Base-by-base conservation (phyloP, 2,329 filamentous ascomycete species). In the Hypomyces perniciosus region DNA sequence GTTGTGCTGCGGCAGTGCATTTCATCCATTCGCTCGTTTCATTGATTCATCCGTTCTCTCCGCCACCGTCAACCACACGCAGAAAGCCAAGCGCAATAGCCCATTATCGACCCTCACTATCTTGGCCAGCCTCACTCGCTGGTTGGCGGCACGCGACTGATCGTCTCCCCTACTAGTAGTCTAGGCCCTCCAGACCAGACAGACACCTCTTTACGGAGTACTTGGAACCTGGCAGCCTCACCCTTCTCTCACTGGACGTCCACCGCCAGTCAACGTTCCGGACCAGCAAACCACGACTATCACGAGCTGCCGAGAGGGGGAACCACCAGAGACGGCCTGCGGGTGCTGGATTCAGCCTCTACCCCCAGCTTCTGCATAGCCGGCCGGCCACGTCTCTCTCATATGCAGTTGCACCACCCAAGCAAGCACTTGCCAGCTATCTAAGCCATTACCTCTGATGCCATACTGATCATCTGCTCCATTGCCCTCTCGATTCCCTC, bases 121-220 rank as follows among this genome's bases (percentile, higher is more conserved):
- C 40, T 41, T 41, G n/a, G 29, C 38, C 9, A 12, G 28, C 12
- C 40, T 41, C 30, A 27, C 26, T 30, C 29, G 42, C 34, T 40
- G 50, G 45, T 44, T 45, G 43, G 43, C 51, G 46, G 51, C 51
- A 53, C 51, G 51, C 51, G 51, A 53, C 51, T 48, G 51, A 53
- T 42, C 45, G 34, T 35, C 39, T 20, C 20, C 20, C 20, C 20
- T 20, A 20, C 20, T 20, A 20, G 20, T 20, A 20, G 27, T 27
- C 28, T 45, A 48, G 41, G 40, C 50, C 35, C n/a, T 40, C 37
- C 38, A 39, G 35, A n/a, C 20, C 40, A 43, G 50, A 34, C 43
- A 38, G 38, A 48, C 45, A 28, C 37, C 50, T 45, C 50, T 39
- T 48, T 44, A 48, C 40, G 34, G 9, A 42, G 29, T 31, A 29